phyloP scores from a whole-genome alignment of 352 stramenopile species.

The Phytophthora pluvialis region DNA sequence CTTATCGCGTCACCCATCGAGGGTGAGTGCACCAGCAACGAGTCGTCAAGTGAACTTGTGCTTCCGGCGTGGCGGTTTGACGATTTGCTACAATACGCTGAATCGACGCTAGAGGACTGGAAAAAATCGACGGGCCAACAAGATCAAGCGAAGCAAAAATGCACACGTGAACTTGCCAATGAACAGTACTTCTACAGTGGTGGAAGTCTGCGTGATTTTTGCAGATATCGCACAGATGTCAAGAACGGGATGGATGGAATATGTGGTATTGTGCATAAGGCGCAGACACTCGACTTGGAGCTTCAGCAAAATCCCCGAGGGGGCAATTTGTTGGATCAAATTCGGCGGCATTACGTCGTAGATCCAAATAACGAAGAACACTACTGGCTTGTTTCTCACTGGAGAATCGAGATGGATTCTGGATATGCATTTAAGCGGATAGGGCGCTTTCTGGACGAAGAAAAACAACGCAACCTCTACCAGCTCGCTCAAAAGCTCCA shows the following conservation, averaged over 20 bases:
- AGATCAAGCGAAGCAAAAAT: conserved; percentile 2
- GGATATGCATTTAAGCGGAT: conserved; percentile 33
- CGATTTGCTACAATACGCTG: conserved; percentile 28
- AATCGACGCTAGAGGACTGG: conserved; percentile 25
- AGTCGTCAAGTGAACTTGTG: conserved; percentile 15
- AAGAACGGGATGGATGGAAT: conserved; percentile 27
- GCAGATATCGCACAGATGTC: conserved; percentile 15
- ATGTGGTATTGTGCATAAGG: conserved; percentile 8
- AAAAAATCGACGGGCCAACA: conserved; percentile 23
- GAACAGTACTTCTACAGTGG: conserved; percentile 40
- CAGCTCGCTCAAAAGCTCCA: conserved; percentile 22
- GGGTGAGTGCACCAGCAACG: not conserved
- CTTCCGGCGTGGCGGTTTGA: conserved; percentile 30
- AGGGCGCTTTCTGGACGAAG: conserved; percentile 19
- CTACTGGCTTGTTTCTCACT: conserved; percentile 21
- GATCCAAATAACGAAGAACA: conserved; percentile 29
- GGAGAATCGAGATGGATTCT: conserved; percentile 26
- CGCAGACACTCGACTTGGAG: conserved; percentile 21
- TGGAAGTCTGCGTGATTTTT: conserved; percentile 37
- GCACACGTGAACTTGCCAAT: conserved; percentile 12
- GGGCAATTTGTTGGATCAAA: conserved; percentile 13
- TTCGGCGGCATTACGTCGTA: conserved; percentile 34
- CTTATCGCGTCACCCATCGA: conserved; percentile 26
- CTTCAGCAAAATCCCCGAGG: not conserved
- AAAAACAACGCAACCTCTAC: conserved; percentile 11